Percentiles rank a stretch among this genome's conserved stretches.
phyloP scores from a whole-genome alignment of 2,329 filamentous ascomycete species.

The Colletotrichum sp. region DNA sequence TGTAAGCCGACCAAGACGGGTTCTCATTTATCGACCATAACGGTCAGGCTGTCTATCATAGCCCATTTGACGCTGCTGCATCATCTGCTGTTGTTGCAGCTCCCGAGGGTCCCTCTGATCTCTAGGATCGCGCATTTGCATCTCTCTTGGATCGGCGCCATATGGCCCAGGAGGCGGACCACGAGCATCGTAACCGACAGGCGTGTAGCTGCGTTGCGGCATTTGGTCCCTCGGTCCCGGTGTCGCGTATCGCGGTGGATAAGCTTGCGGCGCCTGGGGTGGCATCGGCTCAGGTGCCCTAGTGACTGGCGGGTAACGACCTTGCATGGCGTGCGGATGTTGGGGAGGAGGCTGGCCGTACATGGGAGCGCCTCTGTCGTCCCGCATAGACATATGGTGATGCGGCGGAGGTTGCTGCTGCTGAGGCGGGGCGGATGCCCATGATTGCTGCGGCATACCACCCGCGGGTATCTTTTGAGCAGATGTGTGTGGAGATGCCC shows the following conservation, averaged over 20 bases:
- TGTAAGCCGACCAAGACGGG: neutral
- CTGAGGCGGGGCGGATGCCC: slow-evolving; percentile 29
- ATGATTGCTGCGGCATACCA: slow-evolving; percentile 37
- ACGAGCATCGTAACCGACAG: slow-evolving; percentile 46
- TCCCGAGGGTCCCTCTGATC: slow-evolving; percentile 39
- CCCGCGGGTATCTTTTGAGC: slow-evolving; percentile 40
- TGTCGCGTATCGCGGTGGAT: slow-evolving; percentile 47
- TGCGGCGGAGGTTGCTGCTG: slow-evolving; percentile 25
- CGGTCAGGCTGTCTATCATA: slow-evolving; percentile 50
- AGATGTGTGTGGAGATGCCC: slow-evolving; percentile 41
- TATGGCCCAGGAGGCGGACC: slow-evolving; percentile 41
- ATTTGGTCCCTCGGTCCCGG: slow-evolving; percentile 48
- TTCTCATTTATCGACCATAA: slow-evolving; percentile 43
- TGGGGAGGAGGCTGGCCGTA: slow-evolving; percentile 33
- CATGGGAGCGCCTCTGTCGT: slow-evolving; percentile 41
- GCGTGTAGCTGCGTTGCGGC: slow-evolving; percentile 51
- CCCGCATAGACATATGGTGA: slow-evolving; percentile 32
- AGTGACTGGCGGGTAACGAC: slow-evolving; percentile 42
- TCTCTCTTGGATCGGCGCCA: slow-evolving; percentile 37
- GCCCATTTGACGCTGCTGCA: slow-evolving; percentile 43
- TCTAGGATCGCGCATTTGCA: slow-evolving; percentile 39
- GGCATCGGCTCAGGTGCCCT: slow-evolving; percentile 47
- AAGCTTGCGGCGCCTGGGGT: slow-evolving; percentile 42
- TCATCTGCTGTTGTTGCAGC: slow-evolving; percentile 29
- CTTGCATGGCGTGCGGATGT: slow-evolving; percentile 40